Conservation (phyloP, 2,329 filamentous ascomycete species). For the Ophiostoma sp. region DNA sequence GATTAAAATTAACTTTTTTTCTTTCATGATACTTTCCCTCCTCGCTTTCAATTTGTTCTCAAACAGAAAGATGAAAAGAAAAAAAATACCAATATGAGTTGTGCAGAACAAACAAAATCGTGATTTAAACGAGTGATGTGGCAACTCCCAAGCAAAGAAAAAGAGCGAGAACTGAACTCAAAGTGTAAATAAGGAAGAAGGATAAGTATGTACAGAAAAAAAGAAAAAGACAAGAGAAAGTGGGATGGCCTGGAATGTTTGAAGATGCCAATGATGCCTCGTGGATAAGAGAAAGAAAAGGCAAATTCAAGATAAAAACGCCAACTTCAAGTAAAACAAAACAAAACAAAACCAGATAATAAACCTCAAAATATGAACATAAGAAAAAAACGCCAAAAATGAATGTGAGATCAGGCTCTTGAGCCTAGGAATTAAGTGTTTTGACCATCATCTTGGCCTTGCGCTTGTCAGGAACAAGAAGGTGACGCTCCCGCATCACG, state of each 20-base stretch:
- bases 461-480: constrained; percentile 67
- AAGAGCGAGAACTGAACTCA: not conserved
- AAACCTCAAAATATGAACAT: not conserved
- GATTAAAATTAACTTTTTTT: not conserved
- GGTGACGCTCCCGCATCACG: constrained; percentile 63
- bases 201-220: not conserved
- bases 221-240: not conserved
- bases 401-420: not conserved
- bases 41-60: not conserved
- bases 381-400: not conserved
- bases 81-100: not conserved
- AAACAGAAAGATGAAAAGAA: not conserved
- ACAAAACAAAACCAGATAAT: not conserved
- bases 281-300: not conserved
- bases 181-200: not conserved
- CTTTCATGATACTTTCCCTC: not conserved
- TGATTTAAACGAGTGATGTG: not conserved
- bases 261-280: not conserved
- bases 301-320: not conserved
- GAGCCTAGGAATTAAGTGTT: constrained; percentile 55
- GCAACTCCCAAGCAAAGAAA: not conserved
- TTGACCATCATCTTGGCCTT: constrained; percentile 74
- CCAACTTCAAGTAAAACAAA: not conserved
- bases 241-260: not conserved
- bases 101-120: not conserved